Evolutionary conservation across 352 stramenopile genomes (phyloP), one percentile per base, ranked within the genome.

Genomic region (Phytophthora meadii): DNA sequence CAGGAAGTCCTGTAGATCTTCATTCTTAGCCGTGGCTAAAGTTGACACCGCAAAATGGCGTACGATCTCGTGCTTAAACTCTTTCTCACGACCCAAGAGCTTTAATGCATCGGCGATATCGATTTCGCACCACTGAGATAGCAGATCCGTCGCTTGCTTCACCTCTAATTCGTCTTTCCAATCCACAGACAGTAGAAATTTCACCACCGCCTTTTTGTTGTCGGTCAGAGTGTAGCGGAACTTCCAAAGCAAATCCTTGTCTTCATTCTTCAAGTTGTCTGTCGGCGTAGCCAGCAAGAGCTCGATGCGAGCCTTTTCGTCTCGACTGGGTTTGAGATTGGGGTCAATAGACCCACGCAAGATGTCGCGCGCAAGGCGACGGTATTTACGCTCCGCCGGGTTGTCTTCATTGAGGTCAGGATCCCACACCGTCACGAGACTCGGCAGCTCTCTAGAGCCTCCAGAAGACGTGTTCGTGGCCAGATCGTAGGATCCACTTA

Each of bases 21-120:
- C 97, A 73, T 99, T 98, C 42, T 97, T 97, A 22, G 97, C 96
- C 22, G 88, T 82, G 9, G 85, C 87, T 2, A 99, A 81, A 5
- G 96, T 98, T 42, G 98, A 94, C 12, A 99, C 98, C 1, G 97
- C 97, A 77, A 99, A 99, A 39, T 97, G 92, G 19, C 97, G 89
- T 34, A 99, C 94, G 49, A 97, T 81, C 19, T 96, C 79, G 67
- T 96, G 88, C 67, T 94, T 93, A 52, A 95, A 96, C 54, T 95
- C 88, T 44, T 93, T 94, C 45, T 94, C 85, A 32, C 86, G 93
- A 1, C 97, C 97, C 10, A 99, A 67, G 8, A 99, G 79, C 75
- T 99, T 99, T 49, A 99, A 74, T 1, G 98, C 97, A 72, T 99
- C 98, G 1, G 97, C 97, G 19, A 99, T 98, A 65, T 99, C 96